Evolutionary conservation across 352 stramenopile genomes (phyloP), one percentile per base, ranked within the genome.

Genomic region (Plasmopara viticola): DNA sequence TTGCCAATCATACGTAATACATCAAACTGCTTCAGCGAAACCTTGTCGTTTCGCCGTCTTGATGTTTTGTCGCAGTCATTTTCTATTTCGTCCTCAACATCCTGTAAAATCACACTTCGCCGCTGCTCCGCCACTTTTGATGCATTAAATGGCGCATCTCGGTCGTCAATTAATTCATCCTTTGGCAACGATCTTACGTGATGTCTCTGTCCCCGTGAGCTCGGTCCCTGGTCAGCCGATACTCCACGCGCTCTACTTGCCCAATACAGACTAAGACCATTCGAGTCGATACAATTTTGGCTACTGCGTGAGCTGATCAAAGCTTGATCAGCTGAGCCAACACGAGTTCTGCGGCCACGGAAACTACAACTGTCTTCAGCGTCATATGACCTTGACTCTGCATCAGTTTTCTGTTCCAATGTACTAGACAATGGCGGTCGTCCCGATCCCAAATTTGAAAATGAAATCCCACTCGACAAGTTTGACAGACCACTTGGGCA

Each of bases 1-100:
- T 92, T 90, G 43, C 92, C 92, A 33, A 98, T 87, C 68, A 97
- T 90, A n/a, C 87, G 79, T 37, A 95, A 49, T 53, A 95, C 70
- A 48, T 95, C 81, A 58, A 96, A 96, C 50, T 94, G 73, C 53
- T 84, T 73, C n/a, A 95, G 68, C 13, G 82, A 88, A 17, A 93
- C 68, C 64, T 90, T 89, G 30, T 48, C 44, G 44, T 54, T 68
- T 42, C 49, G 50, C 42, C 47, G 48, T 17, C 56, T 56, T 2
- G 55, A 66, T n/a, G 54, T 53, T 40, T 56, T 43, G 4, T 63
- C 51, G 10, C 65, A 48, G 2, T 56, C 53, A 35, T 76, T 65
- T 17, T 82, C 66, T 35, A 73, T 50, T 40, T 83, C 72, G 30
- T 89, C 78, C 28, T 87, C 79, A 5, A 85, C 70, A 63, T 90